Conservation (phyloP, 2,329 filamentous ascomycete genomes). For the Diaporthe citri region DNA sequence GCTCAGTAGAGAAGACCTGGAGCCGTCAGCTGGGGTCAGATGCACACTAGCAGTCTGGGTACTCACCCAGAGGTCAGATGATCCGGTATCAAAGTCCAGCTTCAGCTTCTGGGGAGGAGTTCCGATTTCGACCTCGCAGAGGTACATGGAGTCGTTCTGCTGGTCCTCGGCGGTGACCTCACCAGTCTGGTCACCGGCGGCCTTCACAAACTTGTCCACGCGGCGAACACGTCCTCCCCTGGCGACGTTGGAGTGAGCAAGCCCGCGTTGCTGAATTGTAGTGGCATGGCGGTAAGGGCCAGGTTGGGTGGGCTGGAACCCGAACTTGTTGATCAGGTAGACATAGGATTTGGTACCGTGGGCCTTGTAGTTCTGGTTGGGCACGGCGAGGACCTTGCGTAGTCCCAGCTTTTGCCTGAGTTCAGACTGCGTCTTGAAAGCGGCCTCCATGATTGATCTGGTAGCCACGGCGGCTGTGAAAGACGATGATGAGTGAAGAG, state of each 20-base stretch:
- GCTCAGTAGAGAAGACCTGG: conserved; percentile 67
- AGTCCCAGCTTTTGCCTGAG: conserved; percentile 53
- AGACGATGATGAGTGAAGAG: not conserved
- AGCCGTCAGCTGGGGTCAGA: conserved; percentile 31
- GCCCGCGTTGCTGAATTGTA: conserved; percentile 61
- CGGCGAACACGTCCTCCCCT: conserved; percentile 63
- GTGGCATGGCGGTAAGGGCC: conserved; percentile 71
- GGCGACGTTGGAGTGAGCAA: conserved; percentile 57
- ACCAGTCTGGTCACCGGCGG: conserved; percentile 52
- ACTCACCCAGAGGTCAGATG: conserved; percentile 76
- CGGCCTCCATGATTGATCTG: conserved; percentile 50
- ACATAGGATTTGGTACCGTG: conserved; percentile 75
- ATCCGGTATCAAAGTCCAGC: conserved; percentile 79
- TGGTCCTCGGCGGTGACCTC: conserved; percentile 72
- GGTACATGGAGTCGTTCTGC: conserved; percentile 76
- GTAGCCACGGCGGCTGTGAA: conserved; percentile 23
- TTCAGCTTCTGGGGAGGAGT: conserved; percentile 72
- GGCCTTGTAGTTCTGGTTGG: conserved; percentile 70
- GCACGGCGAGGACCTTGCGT: conserved; percentile 63
- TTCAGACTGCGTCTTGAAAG: conserved; percentile 51
- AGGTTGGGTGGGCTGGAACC: conserved; percentile 71
- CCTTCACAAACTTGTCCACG: conserved; percentile 61
- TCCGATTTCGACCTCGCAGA: conserved; percentile 74
- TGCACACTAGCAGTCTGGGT: not conserved
- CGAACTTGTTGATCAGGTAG: conserved; percentile 70